Evolutionary conservation across 2,329 filamentous ascomycete species (phyloP).

Genomic region (Penicillium decumbens): DNA sequence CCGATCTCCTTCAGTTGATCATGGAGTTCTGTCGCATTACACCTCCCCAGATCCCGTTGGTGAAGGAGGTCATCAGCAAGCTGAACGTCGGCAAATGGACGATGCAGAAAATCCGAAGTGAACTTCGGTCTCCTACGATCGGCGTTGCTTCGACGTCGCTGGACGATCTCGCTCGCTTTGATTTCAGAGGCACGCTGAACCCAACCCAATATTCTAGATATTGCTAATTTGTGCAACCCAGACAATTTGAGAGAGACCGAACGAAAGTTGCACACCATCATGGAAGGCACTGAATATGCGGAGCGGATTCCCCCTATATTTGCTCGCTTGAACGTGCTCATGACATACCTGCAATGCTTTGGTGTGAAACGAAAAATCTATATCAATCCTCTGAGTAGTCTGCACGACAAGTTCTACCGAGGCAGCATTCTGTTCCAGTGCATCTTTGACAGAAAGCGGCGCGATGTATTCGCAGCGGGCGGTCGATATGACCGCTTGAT

Average conservation of each 20-base stretch:
- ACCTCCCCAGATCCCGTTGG: constrained; percentile 59
- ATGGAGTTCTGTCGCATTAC: constrained; percentile 85
- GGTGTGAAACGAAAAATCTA: constrained; percentile 73
- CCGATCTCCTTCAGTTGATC: constrained; percentile 77
- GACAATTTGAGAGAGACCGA: constrained; percentile 67
- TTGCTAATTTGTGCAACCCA: constrained; percentile 53
- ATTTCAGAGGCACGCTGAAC: constrained; percentile 65
- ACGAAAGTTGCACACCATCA: constrained; percentile 54
- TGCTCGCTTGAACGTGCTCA: constrained; percentile 72
- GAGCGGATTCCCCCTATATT: constrained; percentile 56
- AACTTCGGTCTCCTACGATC: constrained; percentile 74
- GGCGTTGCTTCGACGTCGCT: constrained; percentile 84
- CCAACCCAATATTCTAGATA: constrained; percentile 40
- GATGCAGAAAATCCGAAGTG: constrained; percentile 77
- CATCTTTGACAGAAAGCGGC: constrained; percentile 74
- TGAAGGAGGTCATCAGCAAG: constrained; percentile 80
- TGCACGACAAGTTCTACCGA: constrained; percentile 86
- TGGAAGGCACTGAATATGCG: constrained; percentile 52
- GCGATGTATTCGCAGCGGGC: constrained; percentile 84
- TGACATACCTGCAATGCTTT: constrained; percentile 70
- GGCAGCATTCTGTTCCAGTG: constrained; percentile 87
- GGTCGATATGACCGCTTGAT: constrained; percentile 90
- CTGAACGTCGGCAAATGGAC: constrained; percentile 75
- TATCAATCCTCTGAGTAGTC: constrained; percentile 76
- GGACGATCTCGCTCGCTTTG: constrained; percentile 83